Conservation (phyloP, 192 early-diverging fungal species). For the Backusella macrospora region DNA sequence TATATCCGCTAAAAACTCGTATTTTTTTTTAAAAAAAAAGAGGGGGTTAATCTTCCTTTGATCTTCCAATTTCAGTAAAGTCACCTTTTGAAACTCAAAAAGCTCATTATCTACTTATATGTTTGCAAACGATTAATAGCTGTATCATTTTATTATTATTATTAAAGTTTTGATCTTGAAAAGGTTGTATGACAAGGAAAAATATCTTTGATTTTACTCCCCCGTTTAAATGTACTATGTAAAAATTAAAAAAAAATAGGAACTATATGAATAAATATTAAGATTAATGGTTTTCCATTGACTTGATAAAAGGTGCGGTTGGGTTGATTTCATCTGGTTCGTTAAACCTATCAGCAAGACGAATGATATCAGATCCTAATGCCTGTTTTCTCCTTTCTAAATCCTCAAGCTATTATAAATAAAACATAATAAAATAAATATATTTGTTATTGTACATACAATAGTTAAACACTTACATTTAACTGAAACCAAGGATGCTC, state of each 20-base stretch:
- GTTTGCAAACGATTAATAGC: too few relatives aligned
- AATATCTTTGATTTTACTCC: too few relatives aligned
- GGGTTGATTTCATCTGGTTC: background rate
- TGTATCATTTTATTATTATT: too few relatives aligned
- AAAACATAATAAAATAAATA: background rate
- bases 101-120: too few relatives aligned
- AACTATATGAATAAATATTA: too few relatives aligned
- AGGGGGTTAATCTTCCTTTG: too few relatives aligned
- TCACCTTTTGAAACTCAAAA: too few relatives aligned
- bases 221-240: background rate
- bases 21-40: too few relatives aligned
- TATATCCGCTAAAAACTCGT: too few relatives aligned
- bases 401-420: slow-evolving; percentile 5
- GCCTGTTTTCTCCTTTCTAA: background rate
- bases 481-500: background rate
- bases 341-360: background rate
- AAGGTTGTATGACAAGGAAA: too few relatives aligned
- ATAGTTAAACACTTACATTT: slow-evolving; percentile 19
- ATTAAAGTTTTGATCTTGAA: too few relatives aligned
- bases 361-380: background rate
- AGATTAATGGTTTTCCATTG: background rate
- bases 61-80: too few relatives aligned
- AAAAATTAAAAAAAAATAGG: background rate
- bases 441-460: background rate
- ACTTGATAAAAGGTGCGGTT: background rate